Percentiles rank a stretch among this genome's conserved stretches.
Conservation (phyloP, 2,329 filamentous ascomycete genomes). For the Chaetoscypha palmicola region DNA sequence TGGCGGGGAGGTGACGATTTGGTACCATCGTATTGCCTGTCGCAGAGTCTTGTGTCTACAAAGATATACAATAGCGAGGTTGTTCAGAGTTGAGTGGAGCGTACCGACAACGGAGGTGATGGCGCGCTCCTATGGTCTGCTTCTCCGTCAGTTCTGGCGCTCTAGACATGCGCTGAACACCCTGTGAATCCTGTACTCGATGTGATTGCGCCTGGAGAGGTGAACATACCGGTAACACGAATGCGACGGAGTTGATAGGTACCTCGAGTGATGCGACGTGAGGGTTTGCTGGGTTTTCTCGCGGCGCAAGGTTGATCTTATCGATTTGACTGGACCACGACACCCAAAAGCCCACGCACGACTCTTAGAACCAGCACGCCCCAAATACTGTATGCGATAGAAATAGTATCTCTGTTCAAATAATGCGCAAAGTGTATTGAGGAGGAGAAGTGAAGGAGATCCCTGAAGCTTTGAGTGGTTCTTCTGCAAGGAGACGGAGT, state of each 20-base stretch:
- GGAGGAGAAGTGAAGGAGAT: neutral
- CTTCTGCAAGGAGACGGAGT: too few species aligned
- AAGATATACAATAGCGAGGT: too few species aligned
- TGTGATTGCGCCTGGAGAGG: too few species aligned
- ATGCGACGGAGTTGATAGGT: slow-evolving; percentile 1
- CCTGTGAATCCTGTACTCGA: too few species aligned
- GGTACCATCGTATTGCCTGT: slow-evolving; percentile 18
- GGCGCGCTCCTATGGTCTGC: neutral
- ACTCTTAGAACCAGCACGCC: neutral
- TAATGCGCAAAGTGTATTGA: neutral
- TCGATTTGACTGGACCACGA: neutral
- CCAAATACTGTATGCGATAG: neutral
- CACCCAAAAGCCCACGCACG: neutral
- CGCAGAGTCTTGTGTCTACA: neutral
- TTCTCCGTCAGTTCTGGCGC: neutral
- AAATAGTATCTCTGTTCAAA: neutral
- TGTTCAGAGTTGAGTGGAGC: too few species aligned
- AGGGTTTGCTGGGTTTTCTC: neutral
- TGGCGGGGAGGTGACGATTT: slow-evolving; percentile 43
- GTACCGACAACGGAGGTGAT: slow-evolving; percentile 1
- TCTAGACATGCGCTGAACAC: too few species aligned
- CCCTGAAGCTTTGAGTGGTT: neutral
- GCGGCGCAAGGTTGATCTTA: slow-evolving; percentile 3
- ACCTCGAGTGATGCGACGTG: neutral
- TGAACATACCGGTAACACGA: slow-evolving; percentile 1